A percentile compares a stretch with the other conserved stretches of the same genome.
These are phyloP conservation scores for Maudiozyma serrabonitensis DNA, from an alignment of 805 yeast genomes.

Conservation along the genomic window DNA sequence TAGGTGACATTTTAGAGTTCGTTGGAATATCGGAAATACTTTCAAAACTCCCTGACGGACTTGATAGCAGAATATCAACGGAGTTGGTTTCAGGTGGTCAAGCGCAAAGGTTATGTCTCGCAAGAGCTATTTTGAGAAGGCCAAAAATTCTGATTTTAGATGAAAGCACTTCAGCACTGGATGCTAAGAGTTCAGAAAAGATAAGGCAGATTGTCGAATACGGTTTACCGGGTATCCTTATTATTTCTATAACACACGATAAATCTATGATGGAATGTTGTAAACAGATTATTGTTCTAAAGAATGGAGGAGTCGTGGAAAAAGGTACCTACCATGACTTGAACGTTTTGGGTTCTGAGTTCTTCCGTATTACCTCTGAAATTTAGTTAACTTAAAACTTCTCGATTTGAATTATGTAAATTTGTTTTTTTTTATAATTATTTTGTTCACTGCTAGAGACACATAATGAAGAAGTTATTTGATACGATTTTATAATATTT, in stretches of 20 bases:
- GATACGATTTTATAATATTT: not conserved
- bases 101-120: constrained; percentile 74
- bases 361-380: constrained; percentile 1
- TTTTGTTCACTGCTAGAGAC: not conserved
- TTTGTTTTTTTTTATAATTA: not conserved
- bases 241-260: constrained; percentile 68
- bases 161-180: constrained; percentile 86
- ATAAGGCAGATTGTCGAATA: constrained; percentile 42
- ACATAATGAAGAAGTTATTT: not conserved
- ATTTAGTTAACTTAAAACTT: not conserved
- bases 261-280: constrained; percentile 53
- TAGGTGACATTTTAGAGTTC: constrained; percentile 33
- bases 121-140: constrained; percentile 62
- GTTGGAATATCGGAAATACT: constrained; percentile 51
- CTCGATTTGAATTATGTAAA: not conserved
- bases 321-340: constrained; percentile 33
- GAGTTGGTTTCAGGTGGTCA: constrained; percentile 79
- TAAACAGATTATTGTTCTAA: constrained; percentile 39
- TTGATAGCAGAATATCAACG: constrained; percentile 49
- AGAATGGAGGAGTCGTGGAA: constrained; percentile 41
- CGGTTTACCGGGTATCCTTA: constrained; percentile 34
- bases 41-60: constrained; percentile 42
- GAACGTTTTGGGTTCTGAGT: not conserved
- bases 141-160: constrained; percentile 65
- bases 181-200: constrained; percentile 44